Percentiles rank a stretch among this genome's conserved stretches.
phyloP scores from a whole-genome alignment of 495 filamentous ascomycete species.

The Penicillium fimorum region DNA sequence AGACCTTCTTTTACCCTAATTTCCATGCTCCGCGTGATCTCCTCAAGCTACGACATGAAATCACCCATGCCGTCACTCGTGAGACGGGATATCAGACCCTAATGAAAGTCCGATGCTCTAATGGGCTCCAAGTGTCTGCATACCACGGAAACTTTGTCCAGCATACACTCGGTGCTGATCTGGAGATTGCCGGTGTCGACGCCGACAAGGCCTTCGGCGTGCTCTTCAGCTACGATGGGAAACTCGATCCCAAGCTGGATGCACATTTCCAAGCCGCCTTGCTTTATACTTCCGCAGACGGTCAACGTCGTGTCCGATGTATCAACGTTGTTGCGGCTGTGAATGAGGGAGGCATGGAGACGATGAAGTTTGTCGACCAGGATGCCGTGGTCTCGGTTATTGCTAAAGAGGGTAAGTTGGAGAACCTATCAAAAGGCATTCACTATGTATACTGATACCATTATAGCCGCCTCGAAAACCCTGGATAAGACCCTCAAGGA shows the following conservation, averaged over 20 bases:
- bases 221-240: slow-evolving; percentile 94
- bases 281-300: slow-evolving; percentile 88
- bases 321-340: slow-evolving; percentile 91
- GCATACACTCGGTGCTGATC: slow-evolving; percentile 89
- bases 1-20: slow-evolving; percentile 94
- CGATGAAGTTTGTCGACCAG: slow-evolving; percentile 90
- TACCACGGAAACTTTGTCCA: slow-evolving; percentile 97
- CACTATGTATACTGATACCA: slow-evolving; percentile 11
- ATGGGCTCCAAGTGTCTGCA: slow-evolving; percentile 86
- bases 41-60: slow-evolving; percentile 78
- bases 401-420: slow-evolving; percentile 72
- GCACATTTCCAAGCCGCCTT: slow-evolving; percentile 97
- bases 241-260: slow-evolving; percentile 92
- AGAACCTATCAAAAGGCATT: not conserved
- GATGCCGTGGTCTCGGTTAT: slow-evolving; percentile 85
- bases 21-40: slow-evolving; percentile 85
- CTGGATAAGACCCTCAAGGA: slow-evolving; percentile 81
- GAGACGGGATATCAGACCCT: slow-evolving; percentile 95
- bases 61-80: slow-evolving; percentile 82
- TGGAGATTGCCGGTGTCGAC: slow-evolving; percentile 91
- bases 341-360: slow-evolving; percentile 76
- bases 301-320: slow-evolving; percentile 88
- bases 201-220: slow-evolving; percentile 91
- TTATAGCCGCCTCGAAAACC: slow-evolving; percentile 71
- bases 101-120: slow-evolving; percentile 98